Percentiles rank a stretch among this genome's conserved stretches.
phyloP scores from a whole-genome alignment of 2,329 filamentous ascomycete genomes.

The Chrysoporthe deuterocubensis region DNA sequence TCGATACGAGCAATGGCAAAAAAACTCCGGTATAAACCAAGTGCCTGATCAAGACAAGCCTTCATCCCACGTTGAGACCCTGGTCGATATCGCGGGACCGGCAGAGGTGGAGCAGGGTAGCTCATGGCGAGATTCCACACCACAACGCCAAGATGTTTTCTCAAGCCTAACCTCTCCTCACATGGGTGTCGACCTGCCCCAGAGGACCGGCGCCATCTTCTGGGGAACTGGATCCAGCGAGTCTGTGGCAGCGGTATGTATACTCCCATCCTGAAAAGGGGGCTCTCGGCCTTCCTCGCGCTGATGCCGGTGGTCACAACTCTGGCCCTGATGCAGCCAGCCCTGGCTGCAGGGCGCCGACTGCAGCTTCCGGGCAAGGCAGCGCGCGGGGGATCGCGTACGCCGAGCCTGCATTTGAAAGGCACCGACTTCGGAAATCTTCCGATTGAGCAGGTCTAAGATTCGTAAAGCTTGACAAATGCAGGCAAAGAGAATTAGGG shows the following conservation, averaged over 20 bases:
- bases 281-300: neutral
- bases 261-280: neutral
- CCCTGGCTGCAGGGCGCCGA: neutral
- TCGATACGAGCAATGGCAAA: neutral
- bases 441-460: conserved; percentile 10
- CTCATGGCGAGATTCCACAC: neutral
- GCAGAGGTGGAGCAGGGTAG: neutral
- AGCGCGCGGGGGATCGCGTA: neutral
- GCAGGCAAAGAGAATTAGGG: neutral
- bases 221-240: no score
- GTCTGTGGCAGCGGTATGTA: neutral
- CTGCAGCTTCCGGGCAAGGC: neutral
- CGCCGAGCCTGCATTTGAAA: conserved; percentile 5
- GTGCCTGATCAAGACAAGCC: neutral
- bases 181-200: neutral
- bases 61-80: conserved; percentile 6
- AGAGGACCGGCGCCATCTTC: no score
- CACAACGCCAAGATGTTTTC: neutral
- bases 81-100: neutral
- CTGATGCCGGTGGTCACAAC: neutral
- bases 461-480: conserved; percentile 12
- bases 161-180: neutral
- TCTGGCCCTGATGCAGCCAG: neutral
- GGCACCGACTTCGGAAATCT: neutral
- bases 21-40: neutral